Evolutionary conservation across 805 yeast species (phyloP).

Genomic region (Kodamaea restingae): DNA sequence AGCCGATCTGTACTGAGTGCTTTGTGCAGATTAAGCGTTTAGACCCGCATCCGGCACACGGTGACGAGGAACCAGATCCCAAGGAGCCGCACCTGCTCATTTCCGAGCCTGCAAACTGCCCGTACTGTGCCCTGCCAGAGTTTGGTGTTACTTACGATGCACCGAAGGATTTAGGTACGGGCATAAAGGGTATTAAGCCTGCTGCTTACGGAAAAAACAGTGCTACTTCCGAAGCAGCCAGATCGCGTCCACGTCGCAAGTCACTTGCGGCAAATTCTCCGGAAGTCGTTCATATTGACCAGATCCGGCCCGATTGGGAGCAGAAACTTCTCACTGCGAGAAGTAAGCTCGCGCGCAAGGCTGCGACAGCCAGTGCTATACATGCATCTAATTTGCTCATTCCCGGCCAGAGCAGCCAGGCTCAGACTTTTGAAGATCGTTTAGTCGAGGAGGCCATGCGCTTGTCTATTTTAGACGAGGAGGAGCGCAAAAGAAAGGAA

Average conservation of each 20-base stretch:
- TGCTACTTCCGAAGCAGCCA: slow-evolving; percentile 1
- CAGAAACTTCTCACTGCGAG: slow-evolving; percentile 66
- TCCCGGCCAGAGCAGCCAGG: slow-evolving; percentile 14
- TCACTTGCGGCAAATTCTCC: slow-evolving; percentile 66
- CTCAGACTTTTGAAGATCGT: slow-evolving; percentile 48
- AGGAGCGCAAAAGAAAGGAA: slow-evolving; percentile 40
- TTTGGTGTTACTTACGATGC: slow-evolving; percentile 84
- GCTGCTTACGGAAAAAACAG: slow-evolving; percentile 25
- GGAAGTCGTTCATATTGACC: slow-evolving; percentile 73
- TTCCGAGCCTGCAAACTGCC: slow-evolving; percentile 87
- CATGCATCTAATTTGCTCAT: slow-evolving; percentile 80
- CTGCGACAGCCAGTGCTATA: slow-evolving; percentile 92
- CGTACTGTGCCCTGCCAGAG: slow-evolving; percentile 84
- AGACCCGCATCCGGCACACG: slow-evolving; percentile 91
- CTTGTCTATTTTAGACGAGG: slow-evolving; percentile 67
- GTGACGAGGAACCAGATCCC: slow-evolving; percentile 10
- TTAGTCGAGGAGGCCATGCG: slow-evolving; percentile 85
- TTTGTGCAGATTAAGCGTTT: slow-evolving; percentile 90
- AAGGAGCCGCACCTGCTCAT: slow-evolving; percentile 58
- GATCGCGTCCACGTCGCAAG: slow-evolving; percentile 17
- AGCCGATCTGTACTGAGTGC: slow-evolving; percentile 93
- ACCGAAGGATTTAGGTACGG: slow-evolving; percentile 49
- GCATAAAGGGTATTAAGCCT: slow-evolving; percentile 56
- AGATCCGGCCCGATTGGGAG: slow-evolving; percentile 92
- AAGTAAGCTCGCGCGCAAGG: slow-evolving; percentile 71